A percentile compares a stretch with the other conserved stretches of the same genome.
Evolutionary conservation across 192 early-diverging fungal species (phyloP).

Genomic region (Coemansia sp.): DNA sequence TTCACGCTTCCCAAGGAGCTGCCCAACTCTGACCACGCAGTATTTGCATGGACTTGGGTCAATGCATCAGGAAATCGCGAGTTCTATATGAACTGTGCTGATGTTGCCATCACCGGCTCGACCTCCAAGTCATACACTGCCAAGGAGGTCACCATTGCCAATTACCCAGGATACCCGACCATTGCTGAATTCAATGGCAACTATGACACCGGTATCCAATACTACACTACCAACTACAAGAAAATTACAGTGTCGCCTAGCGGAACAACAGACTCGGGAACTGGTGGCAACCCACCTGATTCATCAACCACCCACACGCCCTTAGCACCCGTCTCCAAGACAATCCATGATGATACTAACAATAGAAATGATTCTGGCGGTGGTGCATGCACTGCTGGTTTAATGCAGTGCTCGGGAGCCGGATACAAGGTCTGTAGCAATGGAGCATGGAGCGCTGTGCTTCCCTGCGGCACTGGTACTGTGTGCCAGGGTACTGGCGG

Average conservation of each 20-base stretch:
- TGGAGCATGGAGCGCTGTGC: background rate
- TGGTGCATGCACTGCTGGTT: background rate
- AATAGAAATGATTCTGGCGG: background rate
- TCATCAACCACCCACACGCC: background rate
- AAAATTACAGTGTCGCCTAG: conserved; percentile 30
- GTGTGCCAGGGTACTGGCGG: background rate
- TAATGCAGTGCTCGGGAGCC: too few species aligned
- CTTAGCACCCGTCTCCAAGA: background rate
- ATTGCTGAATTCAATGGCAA: too few species aligned
- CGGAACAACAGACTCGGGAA: conserved; percentile 8
- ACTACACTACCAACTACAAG: conserved; percentile 23
- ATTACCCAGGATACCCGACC: conserved; percentile 6
- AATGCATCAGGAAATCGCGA: too few species aligned
- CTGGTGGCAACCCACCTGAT: too few species aligned
- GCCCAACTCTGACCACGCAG: conserved; percentile 50
- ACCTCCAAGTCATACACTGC: conserved; percentile 15
- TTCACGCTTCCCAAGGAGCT: conserved; percentile 53
- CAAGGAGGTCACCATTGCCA: conserved; percentile 12
- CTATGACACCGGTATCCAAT: conserved; percentile 31
- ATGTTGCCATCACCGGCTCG: conserved; percentile 8
- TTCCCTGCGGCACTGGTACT: background rate
- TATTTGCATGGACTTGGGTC: conserved; percentile 62
- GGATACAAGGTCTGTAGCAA: conserved; percentile 1
- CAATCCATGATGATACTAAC: background rate
- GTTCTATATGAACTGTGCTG: too few species aligned